Evolutionary conservation across 108 stramenopile species (phyloP), one percentile per base, ranked within the genome.

Genomic region (Bacterosira constricta): DNA sequence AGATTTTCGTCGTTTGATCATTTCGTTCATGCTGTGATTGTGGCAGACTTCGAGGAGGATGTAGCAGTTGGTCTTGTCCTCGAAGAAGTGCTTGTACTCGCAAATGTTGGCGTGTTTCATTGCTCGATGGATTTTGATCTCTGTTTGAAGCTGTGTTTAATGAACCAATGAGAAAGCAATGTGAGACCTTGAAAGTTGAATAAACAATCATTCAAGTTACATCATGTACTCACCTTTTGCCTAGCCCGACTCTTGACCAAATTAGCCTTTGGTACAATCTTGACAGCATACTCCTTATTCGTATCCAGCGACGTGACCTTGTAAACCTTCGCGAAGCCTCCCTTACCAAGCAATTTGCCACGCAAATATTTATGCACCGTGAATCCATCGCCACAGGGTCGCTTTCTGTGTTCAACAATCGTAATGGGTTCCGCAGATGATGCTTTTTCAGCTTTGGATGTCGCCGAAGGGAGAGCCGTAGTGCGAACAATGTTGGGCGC

Each of bases 51-150:
- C 99, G 1, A 99, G 85, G 35, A 99, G 87, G 53, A 99, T 98
- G 86, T 99, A 99, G 65, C 97, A 98, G 53, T 97, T 97, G 27
- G 83, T 73, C 20, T 86, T 77, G 78, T 99, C 99, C 72, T 99
- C 99, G 60, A 99, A 99, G 81, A 96, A 98, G 78, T 96, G 96
- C 62, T 98, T 96, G 85, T 97, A 98, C 35, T 94, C 88, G 23
- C 98, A 98, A 50, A 99, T 83, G 47, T 96, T 70, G 15, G 76
- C 67, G 71, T 99, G 99, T 61, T 94, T 92, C 61, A 99, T 85
- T 8, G 87, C 85, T 3, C 98, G 90, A 75, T 99, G 99, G 57
- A 99, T 97, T 63, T 96, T 97, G 80, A 99, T 98, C 75, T 99
- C 99, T 31, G 96, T 91, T 86, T 97, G 94, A n/a, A 99, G 90